Evolutionary conservation across 805 yeast genomes (phyloP), one percentile per base, ranked within the genome.

Genomic region (Scheffersomyces coipomensis): DNA sequence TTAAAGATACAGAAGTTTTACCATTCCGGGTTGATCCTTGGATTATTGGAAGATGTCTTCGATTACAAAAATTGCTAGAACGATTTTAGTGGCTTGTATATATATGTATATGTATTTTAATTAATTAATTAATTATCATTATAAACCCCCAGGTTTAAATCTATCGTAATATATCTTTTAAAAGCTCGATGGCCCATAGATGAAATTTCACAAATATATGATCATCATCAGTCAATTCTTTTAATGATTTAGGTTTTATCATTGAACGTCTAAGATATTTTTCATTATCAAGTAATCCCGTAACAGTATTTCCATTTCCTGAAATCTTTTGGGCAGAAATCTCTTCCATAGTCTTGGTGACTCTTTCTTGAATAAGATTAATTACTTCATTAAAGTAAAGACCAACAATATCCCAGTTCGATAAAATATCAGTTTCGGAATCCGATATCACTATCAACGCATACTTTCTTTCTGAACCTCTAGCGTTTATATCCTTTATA

Each of bases 401-500:
- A 12, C 64, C 56, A 1, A 81, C 68, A 33, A 72, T 55, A 27
- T 76, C 72, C 81, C 86, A 83, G 44, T 76, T 71, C 22, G 66
- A 58, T n/a, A 81, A 57, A 12, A 84, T 55, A 12, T 62, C 70
- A n/a, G 62, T 51, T 43, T 77, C 86, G 16, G 71, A 62, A 48
- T 81, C 85, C 9, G 76, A 64, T 1, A 81, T 71, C 11, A 83
- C 78, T 40, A 83, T 69, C 15, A 82, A 55, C 1, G 83, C 69
- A 48, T 83, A 85, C 37, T 85, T 73, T 42, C 91, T 64, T 54
- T 85, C 89, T 1, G 84, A 78, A 2, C 91, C 91, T 40, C 91
- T 66, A 0, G 91, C 89, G 34, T 78, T 76, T 10, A 70, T 60
- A 55, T 85, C 91, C 29, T 68, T 66, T 22, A 83, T 56, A 53